These are phyloP conservation scores for Phialemonium atrogriseum DNA, from an alignment of 2,329 filamentous ascomycete genomes.

Conservation along the genomic window DNA sequence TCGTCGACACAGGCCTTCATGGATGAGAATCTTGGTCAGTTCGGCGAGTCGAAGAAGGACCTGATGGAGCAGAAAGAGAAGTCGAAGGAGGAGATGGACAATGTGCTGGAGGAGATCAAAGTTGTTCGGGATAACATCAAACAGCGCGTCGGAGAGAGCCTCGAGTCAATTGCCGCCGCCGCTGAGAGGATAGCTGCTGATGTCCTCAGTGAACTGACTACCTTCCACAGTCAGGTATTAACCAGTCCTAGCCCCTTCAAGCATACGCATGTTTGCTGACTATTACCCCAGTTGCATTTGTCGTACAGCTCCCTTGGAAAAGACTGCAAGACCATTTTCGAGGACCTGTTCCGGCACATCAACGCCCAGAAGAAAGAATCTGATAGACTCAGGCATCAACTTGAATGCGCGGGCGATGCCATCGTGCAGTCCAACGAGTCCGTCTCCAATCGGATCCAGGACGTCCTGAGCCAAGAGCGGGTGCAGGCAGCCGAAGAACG, in stretches of 20 bases:
- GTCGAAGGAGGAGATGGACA: slow-evolving; percentile 79
- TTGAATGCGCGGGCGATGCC: slow-evolving; percentile 60
- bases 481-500: slow-evolving; percentile 65
- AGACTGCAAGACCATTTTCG: slow-evolving; percentile 81
- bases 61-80: slow-evolving; percentile 59
- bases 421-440: slow-evolving; percentile 60
- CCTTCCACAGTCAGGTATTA: slow-evolving; percentile 65
- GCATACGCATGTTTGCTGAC: slow-evolving; percentile 12
- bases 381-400: slow-evolving; percentile 60
- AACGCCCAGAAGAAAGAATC: slow-evolving; percentile 70
- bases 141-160: slow-evolving; percentile 71
- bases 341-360: slow-evolving; percentile 68
- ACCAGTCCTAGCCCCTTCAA: background rate
- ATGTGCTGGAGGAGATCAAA: slow-evolving; percentile 87
- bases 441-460: slow-evolving; percentile 58
- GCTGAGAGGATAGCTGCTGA: slow-evolving; percentile 85
- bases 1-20: slow-evolving; percentile 62
- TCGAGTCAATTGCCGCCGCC: slow-evolving; percentile 73
- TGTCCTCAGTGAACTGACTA: slow-evolving; percentile 74
- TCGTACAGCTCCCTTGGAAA: slow-evolving; percentile 79
- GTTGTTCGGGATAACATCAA: slow-evolving; percentile 85
- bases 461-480: slow-evolving; percentile 69
- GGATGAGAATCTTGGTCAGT: slow-evolving; percentile 57
- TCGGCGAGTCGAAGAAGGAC: slow-evolving; percentile 59
- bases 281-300: slow-evolving; percentile 57